A percentile compares a stretch with the other conserved stretches of the same genome.
Evolutionary conservation across 2,329 filamentous ascomycete species (phyloP).

Genomic region (Monosporascus sp.): DNA sequence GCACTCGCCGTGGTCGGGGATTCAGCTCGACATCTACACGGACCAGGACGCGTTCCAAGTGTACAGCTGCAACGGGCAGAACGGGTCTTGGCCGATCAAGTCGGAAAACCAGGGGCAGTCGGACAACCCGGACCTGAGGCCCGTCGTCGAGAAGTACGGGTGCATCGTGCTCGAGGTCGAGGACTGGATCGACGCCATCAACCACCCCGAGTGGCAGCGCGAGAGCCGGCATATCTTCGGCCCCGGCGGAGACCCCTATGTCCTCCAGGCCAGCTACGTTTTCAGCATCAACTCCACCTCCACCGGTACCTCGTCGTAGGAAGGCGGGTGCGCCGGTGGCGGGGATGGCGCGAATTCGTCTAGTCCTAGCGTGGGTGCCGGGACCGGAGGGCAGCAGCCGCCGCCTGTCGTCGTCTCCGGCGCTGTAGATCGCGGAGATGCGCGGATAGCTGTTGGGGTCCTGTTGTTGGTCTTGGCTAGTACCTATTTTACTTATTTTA

Average conservation of each 20-base stretch:
- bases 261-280: conserved; percentile 56
- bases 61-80: conserved; percentile 75
- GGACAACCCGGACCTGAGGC: conserved; percentile 48
- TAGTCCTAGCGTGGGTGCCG: no score
- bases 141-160: conserved; percentile 68
- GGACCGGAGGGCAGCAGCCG: no score
- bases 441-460: no score
- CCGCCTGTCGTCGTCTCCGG: no score
- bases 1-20: conserved; percentile 72
- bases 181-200: conserved; percentile 92
- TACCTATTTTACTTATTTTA: no score
- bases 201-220: conserved; percentile 82
- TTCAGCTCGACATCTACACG: conserved; percentile 73
- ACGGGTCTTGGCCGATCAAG: conserved; percentile 68
- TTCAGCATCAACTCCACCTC: conserved; percentile 47
- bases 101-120: conserved; percentile 58
- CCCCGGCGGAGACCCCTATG: conserved; percentile 55
- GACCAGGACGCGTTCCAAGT: conserved; percentile 88
- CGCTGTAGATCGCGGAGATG: no score
- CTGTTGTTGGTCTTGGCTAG: no score
- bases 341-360: background rate
- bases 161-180: conserved; percentile 89
- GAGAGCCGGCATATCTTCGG: conserved; percentile 54
- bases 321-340: conserved; percentile 3
- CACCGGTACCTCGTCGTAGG: conserved; percentile 14